These are phyloP conservation scores for Lineolata rhizophorae DNA, from an alignment of 495 filamentous ascomycete species.

Conservation along the genomic window DNA sequence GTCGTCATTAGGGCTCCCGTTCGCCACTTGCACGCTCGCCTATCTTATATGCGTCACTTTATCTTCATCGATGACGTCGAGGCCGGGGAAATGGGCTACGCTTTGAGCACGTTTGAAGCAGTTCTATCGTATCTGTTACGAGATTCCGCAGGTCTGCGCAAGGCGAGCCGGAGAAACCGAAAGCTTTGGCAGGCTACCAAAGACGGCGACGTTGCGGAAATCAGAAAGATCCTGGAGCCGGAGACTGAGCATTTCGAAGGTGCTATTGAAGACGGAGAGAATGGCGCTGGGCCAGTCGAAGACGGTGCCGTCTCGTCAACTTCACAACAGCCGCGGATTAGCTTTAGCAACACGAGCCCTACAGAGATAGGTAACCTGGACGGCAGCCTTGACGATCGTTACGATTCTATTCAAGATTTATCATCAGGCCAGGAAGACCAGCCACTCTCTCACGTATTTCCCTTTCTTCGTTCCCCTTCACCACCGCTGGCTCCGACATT, in stretches of 20 bases:
- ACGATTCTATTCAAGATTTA: not conserved
- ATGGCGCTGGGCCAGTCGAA: not conserved
- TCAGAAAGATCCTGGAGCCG: conserved; percentile 62
- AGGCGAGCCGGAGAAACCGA: conserved; percentile 68
- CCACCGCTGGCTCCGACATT: too few relatives aligned
- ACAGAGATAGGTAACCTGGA: too few relatives aligned
- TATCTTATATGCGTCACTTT: conserved; percentile 87
- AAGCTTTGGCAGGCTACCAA: conserved; percentile 72
- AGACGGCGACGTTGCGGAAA: conserved; percentile 46
- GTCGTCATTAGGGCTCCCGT: conserved; percentile 87
- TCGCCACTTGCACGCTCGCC: conserved; percentile 63
- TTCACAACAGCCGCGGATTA: too few relatives aligned
- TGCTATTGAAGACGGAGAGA: not conserved
- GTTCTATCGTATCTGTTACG: conserved; percentile 76
- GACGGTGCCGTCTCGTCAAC: not conserved
- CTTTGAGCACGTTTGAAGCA: conserved; percentile 87
- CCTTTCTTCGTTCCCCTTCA: conserved; percentile 38
- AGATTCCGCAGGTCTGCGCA: conserved; percentile 60
- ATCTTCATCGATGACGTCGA: conserved; percentile 96
- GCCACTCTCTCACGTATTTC: conserved; percentile 74
- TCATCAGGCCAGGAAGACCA: too few relatives aligned
- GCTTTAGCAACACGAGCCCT: not conserved
- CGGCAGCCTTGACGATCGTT: not conserved
- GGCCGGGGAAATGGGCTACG: conserved; percentile 90
- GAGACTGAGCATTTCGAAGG: conserved; percentile 5